A percentile compares a stretch with the other conserved stretches of the same genome.
phyloP scores from a whole-genome alignment of 1,284 basidiomycete species.

The Leccinum pallidistipes region DNA sequence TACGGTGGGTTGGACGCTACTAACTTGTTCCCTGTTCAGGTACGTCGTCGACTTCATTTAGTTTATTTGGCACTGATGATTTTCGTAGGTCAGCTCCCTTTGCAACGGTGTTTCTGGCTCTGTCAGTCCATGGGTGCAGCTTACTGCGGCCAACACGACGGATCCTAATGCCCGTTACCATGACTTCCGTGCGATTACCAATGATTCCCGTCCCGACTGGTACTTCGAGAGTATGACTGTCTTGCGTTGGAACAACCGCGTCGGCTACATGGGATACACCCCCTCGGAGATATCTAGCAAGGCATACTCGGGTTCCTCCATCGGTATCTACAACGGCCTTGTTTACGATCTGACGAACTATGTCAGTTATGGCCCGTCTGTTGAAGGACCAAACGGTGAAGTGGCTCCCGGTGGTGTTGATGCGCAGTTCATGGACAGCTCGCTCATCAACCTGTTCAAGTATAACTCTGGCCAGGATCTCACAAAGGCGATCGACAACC shows the following conservation, averaged over 20 bases:
- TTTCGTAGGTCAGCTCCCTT: constrained; percentile 78
- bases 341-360: constrained; percentile 92
- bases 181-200: constrained; percentile 88
- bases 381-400: constrained; percentile 61
- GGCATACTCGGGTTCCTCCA: constrained; percentile 62
- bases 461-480: background rate
- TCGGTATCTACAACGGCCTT: constrained; percentile 82
- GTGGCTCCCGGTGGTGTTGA: constrained; percentile 49
- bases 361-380: constrained; percentile 57
- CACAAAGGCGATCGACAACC: constrained; percentile 59
- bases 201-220: constrained; percentile 93
- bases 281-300: constrained; percentile 75
- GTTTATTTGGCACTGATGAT: constrained; percentile 3
- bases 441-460: constrained; percentile 41
- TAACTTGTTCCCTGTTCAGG: constrained; percentile 92
- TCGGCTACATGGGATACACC: constrained; percentile 90
- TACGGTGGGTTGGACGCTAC: constrained; percentile 85
- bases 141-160: constrained; percentile 80
- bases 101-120: constrained; percentile 85
- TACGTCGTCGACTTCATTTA: constrained; percentile 30
- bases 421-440: constrained; percentile 16
- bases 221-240: constrained; percentile 91
- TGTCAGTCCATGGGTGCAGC: constrained; percentile 83
- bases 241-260: constrained; percentile 86
- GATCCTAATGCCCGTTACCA: constrained; percentile 88